Conservation (phyloP, 2,329 filamentous ascomycete genomes). For the Geosmithia morbida region DNA sequence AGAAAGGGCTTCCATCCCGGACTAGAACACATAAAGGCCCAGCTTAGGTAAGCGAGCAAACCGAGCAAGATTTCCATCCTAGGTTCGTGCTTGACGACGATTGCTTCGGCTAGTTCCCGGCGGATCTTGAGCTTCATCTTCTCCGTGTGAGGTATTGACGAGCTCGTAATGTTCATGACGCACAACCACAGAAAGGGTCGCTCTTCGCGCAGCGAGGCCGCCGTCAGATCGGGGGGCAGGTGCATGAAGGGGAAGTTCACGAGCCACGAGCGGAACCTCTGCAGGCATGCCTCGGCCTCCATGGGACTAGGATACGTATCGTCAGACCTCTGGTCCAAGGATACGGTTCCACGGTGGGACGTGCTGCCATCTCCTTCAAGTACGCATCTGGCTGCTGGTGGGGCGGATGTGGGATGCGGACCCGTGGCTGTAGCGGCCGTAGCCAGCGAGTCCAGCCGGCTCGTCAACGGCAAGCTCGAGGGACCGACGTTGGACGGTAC, state of each 20-base stretch:
- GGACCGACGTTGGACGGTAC: background rate
- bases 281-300: slow-evolving; percentile 23
- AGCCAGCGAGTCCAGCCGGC: slow-evolving; percentile 19
- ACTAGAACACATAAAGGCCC: slow-evolving; percentile 23
- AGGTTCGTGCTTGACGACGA: slow-evolving; percentile 32
- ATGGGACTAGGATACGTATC: slow-evolving; percentile 14
- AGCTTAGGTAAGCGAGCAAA: slow-evolving; percentile 27
- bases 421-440: slow-evolving; percentile 18
- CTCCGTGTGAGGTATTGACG: slow-evolving; percentile 22
- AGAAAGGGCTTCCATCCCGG: slow-evolving; percentile 26
- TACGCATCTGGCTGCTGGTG: slow-evolving; percentile 1
- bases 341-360: background rate
- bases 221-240: slow-evolving; percentile 19
- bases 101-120: slow-evolving; percentile 26
- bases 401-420: slow-evolving; percentile 4
- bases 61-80: slow-evolving; percentile 37
- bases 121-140: slow-evolving; percentile 24
- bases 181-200: slow-evolving; percentile 35
- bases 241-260: slow-evolving; percentile 29
- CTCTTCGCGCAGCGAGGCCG: slow-evolving; percentile 20
- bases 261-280: slow-evolving; percentile 25
- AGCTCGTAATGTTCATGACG: slow-evolving; percentile 30
- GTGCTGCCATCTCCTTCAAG: background rate
- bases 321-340: slow-evolving; percentile 1
- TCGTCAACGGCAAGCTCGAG: slow-evolving; percentile 7